Conservation (phyloP, 2,329 filamentous ascomycete species). For the Aspergillus aculeatus region DNA sequence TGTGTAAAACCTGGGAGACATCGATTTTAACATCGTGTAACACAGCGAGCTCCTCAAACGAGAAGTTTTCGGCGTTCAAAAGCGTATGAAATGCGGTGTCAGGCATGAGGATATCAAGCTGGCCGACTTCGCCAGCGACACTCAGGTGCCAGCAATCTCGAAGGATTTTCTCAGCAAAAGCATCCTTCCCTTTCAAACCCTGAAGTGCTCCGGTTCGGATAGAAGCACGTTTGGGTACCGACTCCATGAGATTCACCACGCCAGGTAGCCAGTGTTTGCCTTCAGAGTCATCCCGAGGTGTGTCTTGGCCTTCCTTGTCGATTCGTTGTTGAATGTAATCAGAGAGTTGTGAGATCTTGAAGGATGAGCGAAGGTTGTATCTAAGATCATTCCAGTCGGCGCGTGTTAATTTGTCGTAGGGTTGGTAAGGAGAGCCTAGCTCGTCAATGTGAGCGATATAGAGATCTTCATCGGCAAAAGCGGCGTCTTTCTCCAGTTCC, state of each 20-base stretch:
- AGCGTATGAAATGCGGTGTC: constrained; percentile 31
- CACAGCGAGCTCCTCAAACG: constrained; percentile 38
- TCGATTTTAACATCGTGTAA: constrained; percentile 39
- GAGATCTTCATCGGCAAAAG: constrained; percentile 13
- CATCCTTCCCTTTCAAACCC: constrained; percentile 30
- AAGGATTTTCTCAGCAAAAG: constrained; percentile 36
- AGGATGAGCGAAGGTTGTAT: constrained; percentile 32
- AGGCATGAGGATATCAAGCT: constrained; percentile 36
- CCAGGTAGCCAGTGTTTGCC: constrained; percentile 32
- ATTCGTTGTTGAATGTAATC: constrained; percentile 26
- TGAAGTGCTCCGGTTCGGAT: constrained; percentile 22
- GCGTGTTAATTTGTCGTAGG: constrained; percentile 26
- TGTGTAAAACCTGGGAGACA: constrained; percentile 31
- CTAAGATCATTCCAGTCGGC: constrained; percentile 33
- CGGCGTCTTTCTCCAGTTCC: constrained; percentile 25
- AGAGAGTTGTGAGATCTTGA: constrained; percentile 34
- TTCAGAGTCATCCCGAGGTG: not conserved
- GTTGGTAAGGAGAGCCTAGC: constrained; percentile 23
- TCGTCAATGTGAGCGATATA: constrained; percentile 30
- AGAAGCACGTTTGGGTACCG: constrained; percentile 13
- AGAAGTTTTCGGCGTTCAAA: constrained; percentile 33
- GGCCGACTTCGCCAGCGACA: constrained; percentile 34
- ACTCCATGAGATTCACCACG: constrained; percentile 7
- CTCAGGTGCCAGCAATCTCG: constrained; percentile 42
- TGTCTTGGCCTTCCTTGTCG: not conserved